These are phyloP conservation scores for Pharnaceum exiguum DNA, from an alignment of 148 eudicot species.

Conservation along the genomic window DNA sequence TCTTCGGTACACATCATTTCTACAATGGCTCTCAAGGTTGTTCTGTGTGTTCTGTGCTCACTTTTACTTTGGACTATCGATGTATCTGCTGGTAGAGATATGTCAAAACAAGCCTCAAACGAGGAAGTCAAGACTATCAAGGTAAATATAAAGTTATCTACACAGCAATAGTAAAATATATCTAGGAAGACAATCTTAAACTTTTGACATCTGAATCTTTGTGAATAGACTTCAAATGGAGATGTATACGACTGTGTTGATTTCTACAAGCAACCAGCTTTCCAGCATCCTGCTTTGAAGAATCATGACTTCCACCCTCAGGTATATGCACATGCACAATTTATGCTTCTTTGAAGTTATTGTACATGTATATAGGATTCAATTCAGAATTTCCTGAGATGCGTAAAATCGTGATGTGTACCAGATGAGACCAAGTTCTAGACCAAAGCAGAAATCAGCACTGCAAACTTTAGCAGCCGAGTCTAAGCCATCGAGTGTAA, in stretches of 20 bases:
- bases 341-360: too few species aligned
- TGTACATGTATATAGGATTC: too few species aligned
- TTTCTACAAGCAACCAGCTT: slow-evolving; percentile 8
- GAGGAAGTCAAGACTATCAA: neutral
- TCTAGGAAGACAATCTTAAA: too few species aligned
- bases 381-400: too few species aligned
- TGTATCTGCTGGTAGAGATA: neutral
- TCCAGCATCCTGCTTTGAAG: neutral
- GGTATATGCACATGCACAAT: too few species aligned
- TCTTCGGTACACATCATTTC: neutral
- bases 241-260: slow-evolving; percentile 5
- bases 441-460: neutral
- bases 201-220: too few species aligned
- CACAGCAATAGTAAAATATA: too few species aligned
- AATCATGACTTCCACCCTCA: slow-evolving; percentile 1
- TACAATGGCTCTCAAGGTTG: neutral
- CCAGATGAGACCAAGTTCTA: slow-evolving; percentile 6
- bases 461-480: too few species aligned
- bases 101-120: neutral
- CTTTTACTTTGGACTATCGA: neutral
- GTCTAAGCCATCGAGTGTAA: too few species aligned
- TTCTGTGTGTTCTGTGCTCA: neutral
- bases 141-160: too few species aligned
- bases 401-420: neutral
- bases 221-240: neutral